Evolutionary conservation across 2,329 filamentous ascomycete genomes (phyloP).

Genomic region (Chaetomiaceae sp.): DNA sequence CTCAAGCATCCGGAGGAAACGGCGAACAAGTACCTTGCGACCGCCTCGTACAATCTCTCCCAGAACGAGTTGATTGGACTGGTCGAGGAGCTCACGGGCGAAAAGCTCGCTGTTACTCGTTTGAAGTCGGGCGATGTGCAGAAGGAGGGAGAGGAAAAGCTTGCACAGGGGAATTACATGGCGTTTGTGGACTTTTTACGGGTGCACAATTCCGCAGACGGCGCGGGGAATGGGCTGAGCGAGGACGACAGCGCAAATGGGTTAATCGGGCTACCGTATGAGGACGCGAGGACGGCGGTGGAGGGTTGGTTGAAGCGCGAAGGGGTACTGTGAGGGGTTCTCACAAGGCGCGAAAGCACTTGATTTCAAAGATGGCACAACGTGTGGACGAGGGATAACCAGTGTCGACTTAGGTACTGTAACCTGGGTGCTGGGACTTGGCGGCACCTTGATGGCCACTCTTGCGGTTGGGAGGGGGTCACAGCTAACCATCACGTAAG

Average conservation of each 20-base stretch:
- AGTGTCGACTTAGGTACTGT: background rate
- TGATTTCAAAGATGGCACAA: too few relatives aligned
- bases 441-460: conserved; percentile 4
- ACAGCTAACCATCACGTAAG: background rate
- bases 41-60: conserved; percentile 52
- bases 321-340: conserved; percentile 26
- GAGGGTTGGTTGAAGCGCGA: conserved; percentile 17
- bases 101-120: conserved; percentile 46
- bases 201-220: conserved; percentile 33
- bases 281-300: conserved; percentile 20
- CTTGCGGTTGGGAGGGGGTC: background rate
- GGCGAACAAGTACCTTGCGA: conserved; percentile 53
- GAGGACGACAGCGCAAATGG: conserved; percentile 24
- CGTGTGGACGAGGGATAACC: too few relatives aligned
- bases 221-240: conserved; percentile 33
- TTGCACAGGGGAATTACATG: conserved; percentile 38
- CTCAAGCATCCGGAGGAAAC: conserved; percentile 48
- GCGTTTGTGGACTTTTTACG: conserved; percentile 30
- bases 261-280: conserved; percentile 20
- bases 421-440: background rate
- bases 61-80: conserved; percentile 54
- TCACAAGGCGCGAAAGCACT: too few relatives aligned
- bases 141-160: conserved; percentile 39
- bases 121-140: conserved; percentile 34
- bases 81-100: conserved; percentile 49